These are phyloP conservation scores for Ascocoryne sarcoides DNA, from an alignment of 2,329 filamentous ascomycete species.

Conservation along the genomic window DNA sequence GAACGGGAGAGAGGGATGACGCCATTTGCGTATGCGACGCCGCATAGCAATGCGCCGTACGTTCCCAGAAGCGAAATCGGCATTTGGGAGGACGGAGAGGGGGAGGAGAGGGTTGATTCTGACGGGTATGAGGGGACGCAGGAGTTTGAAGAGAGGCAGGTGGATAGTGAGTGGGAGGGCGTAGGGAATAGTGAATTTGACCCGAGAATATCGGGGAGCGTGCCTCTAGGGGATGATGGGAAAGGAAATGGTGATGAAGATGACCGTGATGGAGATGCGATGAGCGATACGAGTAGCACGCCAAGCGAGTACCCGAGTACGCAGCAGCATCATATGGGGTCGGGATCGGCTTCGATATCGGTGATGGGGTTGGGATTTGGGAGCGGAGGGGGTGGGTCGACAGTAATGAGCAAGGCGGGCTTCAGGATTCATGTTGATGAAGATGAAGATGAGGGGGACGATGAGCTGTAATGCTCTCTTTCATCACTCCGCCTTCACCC, in stretches of 20 bases:
- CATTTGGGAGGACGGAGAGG: slow-evolving; percentile 14
- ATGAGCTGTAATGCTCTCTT: slow-evolving; percentile 2
- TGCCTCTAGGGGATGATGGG: neutral
- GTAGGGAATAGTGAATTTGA: slow-evolving; percentile 28
- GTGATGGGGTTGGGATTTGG: neutral
- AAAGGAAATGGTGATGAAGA: slow-evolving; percentile 12
- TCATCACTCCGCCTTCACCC: too few species aligned
- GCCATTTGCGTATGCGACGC: slow-evolving; percentile 65
- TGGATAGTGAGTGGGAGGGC: slow-evolving; percentile 23
- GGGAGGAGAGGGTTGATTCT: slow-evolving; percentile 17
- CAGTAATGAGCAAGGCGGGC: slow-evolving; percentile 3
- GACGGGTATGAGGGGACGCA: slow-evolving; percentile 15
- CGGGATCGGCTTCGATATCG: neutral
- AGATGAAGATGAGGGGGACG: slow-evolving; percentile 8
- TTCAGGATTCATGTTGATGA: slow-evolving; percentile 26
- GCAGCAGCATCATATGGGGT: slow-evolving; percentile 27
- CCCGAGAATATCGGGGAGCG: too few species aligned
- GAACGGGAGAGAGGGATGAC: slow-evolving; percentile 38
- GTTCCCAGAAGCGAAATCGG: slow-evolving; percentile 12
- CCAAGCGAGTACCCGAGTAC: slow-evolving; percentile 50
- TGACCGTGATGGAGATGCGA: slow-evolving; percentile 21
- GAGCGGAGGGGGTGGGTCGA: neutral
- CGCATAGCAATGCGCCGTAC: slow-evolving; percentile 53
- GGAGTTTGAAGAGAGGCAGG: slow-evolving; percentile 2
- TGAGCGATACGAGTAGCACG: slow-evolving; percentile 38